phyloP scores from a whole-genome alignment of 2,329 filamentous ascomycete genomes.

The Botrytis fabae region DNA sequence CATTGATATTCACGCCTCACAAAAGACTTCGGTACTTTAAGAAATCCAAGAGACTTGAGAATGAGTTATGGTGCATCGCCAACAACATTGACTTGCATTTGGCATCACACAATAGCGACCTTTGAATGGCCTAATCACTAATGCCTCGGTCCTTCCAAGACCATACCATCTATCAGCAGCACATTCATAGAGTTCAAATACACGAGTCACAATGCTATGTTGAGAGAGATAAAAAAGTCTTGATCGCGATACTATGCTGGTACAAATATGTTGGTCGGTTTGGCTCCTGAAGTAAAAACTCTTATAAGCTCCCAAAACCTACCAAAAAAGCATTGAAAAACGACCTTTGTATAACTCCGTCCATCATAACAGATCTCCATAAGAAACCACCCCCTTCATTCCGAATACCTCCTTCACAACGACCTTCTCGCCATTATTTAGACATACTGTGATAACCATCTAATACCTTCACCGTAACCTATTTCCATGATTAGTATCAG shows the following conservation, averaged over 20 bases:
- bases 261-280: conserved; percentile 36
- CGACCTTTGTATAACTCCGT: conserved; percentile 40
- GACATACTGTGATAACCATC: conserved; percentile 91
- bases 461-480: conserved; percentile 86
- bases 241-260: conserved; percentile 40
- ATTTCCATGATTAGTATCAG: conserved; percentile 20
- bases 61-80: not conserved
- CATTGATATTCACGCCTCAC: not conserved
- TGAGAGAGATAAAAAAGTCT: conserved; percentile 31
- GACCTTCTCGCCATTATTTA: conserved; percentile 47
- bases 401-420: conserved; percentile 9
- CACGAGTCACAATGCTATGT: not conserved
- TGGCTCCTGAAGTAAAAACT: conserved; percentile 31
- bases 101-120: not conserved
- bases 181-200: not conserved
- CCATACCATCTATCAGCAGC: not conserved
- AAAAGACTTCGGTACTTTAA: not conserved
- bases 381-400: conserved; percentile 26
- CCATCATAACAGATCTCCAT: conserved; percentile 37
- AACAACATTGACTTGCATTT: not conserved
- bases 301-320: conserved; percentile 29
- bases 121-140: not conserved
- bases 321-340: conserved; percentile 35
- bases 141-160: not conserved
- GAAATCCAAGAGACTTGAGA: not conserved